Conservation (phyloP, 2,329 filamentous ascomycete genomes). For the Lachnellula suecica region DNA sequence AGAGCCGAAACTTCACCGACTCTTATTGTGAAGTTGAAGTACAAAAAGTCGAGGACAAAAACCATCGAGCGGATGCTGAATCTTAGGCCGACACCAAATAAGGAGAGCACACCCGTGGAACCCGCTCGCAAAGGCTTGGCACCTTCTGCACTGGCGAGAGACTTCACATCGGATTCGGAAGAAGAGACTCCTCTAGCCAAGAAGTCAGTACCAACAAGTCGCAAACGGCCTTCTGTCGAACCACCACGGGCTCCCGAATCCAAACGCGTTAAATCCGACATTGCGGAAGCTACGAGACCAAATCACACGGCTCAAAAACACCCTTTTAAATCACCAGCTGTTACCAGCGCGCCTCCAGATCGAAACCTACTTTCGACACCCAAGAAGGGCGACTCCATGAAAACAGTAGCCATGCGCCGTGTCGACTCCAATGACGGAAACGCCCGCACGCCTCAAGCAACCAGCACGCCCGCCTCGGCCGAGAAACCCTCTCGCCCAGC, state of each 20-base stretch:
- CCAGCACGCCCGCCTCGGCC: slow-evolving; percentile 30
- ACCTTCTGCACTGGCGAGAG: background rate
- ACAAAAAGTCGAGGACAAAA: slow-evolving; percentile 26
- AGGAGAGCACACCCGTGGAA: slow-evolving; percentile 4
- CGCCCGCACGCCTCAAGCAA: slow-evolving; percentile 38
- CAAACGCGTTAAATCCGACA: slow-evolving; percentile 37
- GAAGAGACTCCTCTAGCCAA: slow-evolving; percentile 38
- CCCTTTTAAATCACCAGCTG: slow-evolving; percentile 34
- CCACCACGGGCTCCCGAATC: slow-evolving; percentile 27
- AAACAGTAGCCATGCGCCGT: slow-evolving; percentile 37
- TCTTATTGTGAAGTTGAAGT: slow-evolving; percentile 31
- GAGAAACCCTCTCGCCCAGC: slow-evolving; percentile 32
- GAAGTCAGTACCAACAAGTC: slow-evolving; percentile 27
- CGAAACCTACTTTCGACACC: slow-evolving; percentile 38
- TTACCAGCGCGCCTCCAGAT: slow-evolving; percentile 22
- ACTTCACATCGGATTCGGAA: slow-evolving; percentile 18
- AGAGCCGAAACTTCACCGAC: slow-evolving; percentile 1
- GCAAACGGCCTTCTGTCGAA: slow-evolving; percentile 25
- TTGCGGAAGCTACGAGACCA: slow-evolving; percentile 32
- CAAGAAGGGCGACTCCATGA: slow-evolving; percentile 37
- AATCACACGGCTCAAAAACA: slow-evolving; percentile 34
- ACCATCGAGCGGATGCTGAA: slow-evolving; percentile 29
- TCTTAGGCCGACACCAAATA: slow-evolving; percentile 17
- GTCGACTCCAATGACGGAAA: slow-evolving; percentile 40
- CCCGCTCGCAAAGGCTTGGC: slow-evolving; percentile 9